Evolutionary conservation across 2,329 filamentous ascomycete species (phyloP).

Genomic region (Chalaropsis thielavioides): DNA sequence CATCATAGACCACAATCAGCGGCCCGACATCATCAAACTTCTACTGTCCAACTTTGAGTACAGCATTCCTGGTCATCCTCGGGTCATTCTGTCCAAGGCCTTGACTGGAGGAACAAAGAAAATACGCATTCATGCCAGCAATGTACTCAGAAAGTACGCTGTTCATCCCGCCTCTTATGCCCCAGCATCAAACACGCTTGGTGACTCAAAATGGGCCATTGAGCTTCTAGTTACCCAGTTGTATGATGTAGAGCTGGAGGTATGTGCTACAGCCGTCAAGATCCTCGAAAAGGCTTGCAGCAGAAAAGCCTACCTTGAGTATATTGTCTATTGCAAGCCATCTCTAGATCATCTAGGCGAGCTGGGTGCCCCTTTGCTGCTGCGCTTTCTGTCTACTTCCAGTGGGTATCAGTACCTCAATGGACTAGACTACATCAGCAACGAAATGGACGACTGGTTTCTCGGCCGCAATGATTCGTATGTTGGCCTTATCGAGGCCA

Average conservation of each 20-base stretch:
- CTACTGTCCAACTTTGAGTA: slow-evolving; percentile 89
- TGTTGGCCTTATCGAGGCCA: slow-evolving; percentile 88
- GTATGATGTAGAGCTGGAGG: slow-evolving; percentile 93
- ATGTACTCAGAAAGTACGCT: slow-evolving; percentile 74
- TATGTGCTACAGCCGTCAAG: slow-evolving; percentile 91
- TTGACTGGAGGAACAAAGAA: slow-evolving; percentile 83
- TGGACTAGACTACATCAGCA: slow-evolving; percentile 93
- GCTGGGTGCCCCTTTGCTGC: slow-evolving; percentile 80
- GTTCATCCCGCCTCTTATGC: slow-evolving; percentile 30
- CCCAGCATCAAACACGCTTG: slow-evolving; percentile 17
- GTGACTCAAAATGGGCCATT: slow-evolving; percentile 86
- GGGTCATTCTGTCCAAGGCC: slow-evolving; percentile 85
- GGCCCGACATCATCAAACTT: slow-evolving; percentile 80
- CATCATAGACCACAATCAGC: slow-evolving; percentile 79
- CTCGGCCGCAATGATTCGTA: slow-evolving; percentile 94
- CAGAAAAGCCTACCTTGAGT: slow-evolving; percentile 77
- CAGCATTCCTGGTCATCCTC: slow-evolving; percentile 70
- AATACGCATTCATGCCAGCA: slow-evolving; percentile 80
- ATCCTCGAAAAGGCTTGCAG: slow-evolving; percentile 97
- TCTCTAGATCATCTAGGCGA: slow-evolving; percentile 91
- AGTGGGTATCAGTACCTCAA: slow-evolving; percentile 97
- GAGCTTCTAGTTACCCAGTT: slow-evolving; percentile 93
- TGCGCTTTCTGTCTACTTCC: slow-evolving; percentile 88
- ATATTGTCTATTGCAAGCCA: slow-evolving; percentile 89
- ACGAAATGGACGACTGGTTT: slow-evolving; percentile 99